Percentiles rank a stretch among this genome's conserved stretches.
phyloP scores from a whole-genome alignment of 176 grass and related monocot species.

The Themeda triandra region DNA sequence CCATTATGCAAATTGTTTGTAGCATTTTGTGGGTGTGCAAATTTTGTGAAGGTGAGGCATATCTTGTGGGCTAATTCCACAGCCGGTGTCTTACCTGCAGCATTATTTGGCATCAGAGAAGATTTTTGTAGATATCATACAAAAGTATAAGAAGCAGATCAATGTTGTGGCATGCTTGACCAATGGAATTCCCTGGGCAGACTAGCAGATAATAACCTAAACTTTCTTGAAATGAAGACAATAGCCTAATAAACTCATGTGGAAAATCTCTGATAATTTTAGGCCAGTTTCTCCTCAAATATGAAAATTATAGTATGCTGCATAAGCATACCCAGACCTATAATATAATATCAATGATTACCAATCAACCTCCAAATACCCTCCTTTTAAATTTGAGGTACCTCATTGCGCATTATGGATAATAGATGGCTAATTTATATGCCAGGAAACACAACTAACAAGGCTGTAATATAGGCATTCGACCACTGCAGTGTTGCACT shows the following conservation, averaged over 20 bases:
- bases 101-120: slow-evolving; percentile 7
- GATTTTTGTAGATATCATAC: not conserved
- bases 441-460: not conserved
- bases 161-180: not conserved
- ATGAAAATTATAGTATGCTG: not conserved
- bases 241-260: not conserved
- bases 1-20: slow-evolving; percentile 11
- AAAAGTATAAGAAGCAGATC: not conserved
- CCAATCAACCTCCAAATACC: not conserved
- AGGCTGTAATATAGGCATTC: not conserved
- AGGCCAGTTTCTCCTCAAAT: not conserved
- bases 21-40: slow-evolving; percentile 28
- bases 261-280: not conserved
- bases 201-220: not conserved
- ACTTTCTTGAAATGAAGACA: not conserved
- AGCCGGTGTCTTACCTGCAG: slow-evolving; percentile 74
- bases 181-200: not conserved
- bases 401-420: not conserved
- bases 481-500: not conserved
- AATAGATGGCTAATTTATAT: not conserved
- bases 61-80: slow-evolving; percentile 69
- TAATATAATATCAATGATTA: not conserved
- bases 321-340: not conserved
- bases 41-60: slow-evolving; percentile 71
- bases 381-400: not conserved